Conservation (phyloP, 108 stramenopile genomes). For the Cyclotella sp. region DNA sequence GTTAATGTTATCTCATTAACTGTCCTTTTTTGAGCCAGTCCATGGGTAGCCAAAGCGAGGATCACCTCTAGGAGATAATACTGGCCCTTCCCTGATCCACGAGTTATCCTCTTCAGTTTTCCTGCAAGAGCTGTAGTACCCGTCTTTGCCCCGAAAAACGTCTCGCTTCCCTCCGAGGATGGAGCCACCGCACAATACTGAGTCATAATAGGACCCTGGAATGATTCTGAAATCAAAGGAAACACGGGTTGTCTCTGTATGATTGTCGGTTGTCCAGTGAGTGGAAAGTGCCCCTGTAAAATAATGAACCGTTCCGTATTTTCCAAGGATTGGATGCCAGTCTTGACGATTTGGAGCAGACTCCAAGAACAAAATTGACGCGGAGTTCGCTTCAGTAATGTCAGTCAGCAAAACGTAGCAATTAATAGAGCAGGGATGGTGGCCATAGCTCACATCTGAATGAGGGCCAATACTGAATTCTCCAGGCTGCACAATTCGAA, state of each 20-base stretch:
- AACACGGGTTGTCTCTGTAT: slow-evolving; percentile 58
- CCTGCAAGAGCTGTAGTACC: slow-evolving; percentile 56
- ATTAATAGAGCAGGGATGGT: slow-evolving; percentile 71
- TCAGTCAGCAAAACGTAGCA: slow-evolving; percentile 66
- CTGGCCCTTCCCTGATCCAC: background rate
- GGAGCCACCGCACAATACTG: slow-evolving; percentile 46
- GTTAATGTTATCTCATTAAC: background rate
- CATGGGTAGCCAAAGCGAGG: slow-evolving; percentile 13
- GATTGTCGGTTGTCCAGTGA: slow-evolving; percentile 76
- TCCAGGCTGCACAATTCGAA: slow-evolving; percentile 64
- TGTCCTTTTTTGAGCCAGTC: background rate
- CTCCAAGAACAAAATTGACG: slow-evolving; percentile 64
- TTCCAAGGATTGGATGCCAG: slow-evolving; percentile 64
- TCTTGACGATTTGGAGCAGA: slow-evolving; percentile 60
- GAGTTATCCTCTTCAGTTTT: background rate
- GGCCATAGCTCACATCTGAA: slow-evolving; percentile 71
- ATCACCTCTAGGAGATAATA: slow-evolving; percentile 1
- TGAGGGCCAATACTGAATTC: slow-evolving; percentile 82
- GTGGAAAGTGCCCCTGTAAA: slow-evolving; percentile 69
- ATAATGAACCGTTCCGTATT: slow-evolving; percentile 49
- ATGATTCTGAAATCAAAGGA: slow-evolving; percentile 73
- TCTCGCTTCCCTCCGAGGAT: slow-evolving; percentile 48
- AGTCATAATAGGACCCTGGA: slow-evolving; percentile 53
- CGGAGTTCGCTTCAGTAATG: slow-evolving; percentile 36
- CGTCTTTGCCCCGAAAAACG: slow-evolving; percentile 49